Conservation (phyloP, 345 rosid species). For the Arabis alpina region DNA sequence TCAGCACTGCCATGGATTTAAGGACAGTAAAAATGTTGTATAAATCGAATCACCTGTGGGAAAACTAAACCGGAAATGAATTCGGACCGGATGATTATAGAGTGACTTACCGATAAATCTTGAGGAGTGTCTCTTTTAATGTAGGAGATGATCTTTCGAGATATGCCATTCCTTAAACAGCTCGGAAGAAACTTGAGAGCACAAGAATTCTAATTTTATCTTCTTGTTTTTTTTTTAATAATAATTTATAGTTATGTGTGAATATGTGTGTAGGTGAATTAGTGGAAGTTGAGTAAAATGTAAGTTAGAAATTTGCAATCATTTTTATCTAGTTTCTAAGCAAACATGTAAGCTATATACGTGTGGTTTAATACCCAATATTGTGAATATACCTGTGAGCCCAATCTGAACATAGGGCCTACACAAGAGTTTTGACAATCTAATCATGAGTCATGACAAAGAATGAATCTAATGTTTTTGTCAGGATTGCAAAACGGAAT, state of each 20-base stretch:
- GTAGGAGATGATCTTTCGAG: slow-evolving; percentile 42
- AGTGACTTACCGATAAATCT: slow-evolving; percentile 37
- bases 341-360: slow-evolving; percentile 24
- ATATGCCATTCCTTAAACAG: slow-evolving; percentile 37
- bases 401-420: neutral
- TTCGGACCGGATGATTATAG: neutral
- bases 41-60: neutral
- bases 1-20: slow-evolving; percentile 56
- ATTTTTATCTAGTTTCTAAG: slow-evolving; percentile 27
- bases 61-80: slow-evolving; percentile 5
- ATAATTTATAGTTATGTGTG: neutral
- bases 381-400: slow-evolving; percentile 2
- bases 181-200: slow-evolving; percentile 24
- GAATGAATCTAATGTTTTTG: slow-evolving; percentile 12
- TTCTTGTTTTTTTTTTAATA: neutral
- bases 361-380: neutral
- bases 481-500: slow-evolving; percentile 11
- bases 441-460: slow-evolving; percentile 6
- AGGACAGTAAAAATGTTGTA: slow-evolving; percentile 1
- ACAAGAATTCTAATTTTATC: neutral
- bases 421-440: neutral
- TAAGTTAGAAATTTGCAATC: slow-evolving; percentile 31
- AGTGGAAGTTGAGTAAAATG: slow-evolving; percentile 38
- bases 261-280: slow-evolving; percentile 5
- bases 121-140: slow-evolving; percentile 44